Evolutionary conservation across 2,329 filamentous ascomycete genomes (phyloP), one percentile per base, ranked within the genome.

Genomic region (Talaromyces albobiverticillius): DNA sequence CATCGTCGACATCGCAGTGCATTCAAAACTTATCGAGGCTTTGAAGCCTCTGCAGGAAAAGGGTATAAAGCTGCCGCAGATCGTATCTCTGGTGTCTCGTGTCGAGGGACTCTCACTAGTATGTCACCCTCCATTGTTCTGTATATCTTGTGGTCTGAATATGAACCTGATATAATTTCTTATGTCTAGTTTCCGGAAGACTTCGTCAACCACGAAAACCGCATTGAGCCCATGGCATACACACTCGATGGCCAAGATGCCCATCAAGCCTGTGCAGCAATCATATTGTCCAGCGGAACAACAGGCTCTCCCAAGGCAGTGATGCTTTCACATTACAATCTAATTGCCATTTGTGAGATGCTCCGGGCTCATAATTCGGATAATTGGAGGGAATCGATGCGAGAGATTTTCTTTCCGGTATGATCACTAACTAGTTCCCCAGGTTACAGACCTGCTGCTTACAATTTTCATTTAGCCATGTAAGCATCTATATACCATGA

Each of bases 251-350:
- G 48, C 7, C 9, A 42, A 50, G 48, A 55, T 53, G 53, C 56
- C 11, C 26, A 43, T 22, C 50, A 40, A 23, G 29, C 18, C 18
- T 58, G 57, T 32, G 57, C 57, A 3, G 57, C 57, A 5, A 45
- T 59, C 14, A 31, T 57, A 10, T 38, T 59, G 3, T 59, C 57
- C 9, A 59, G 57, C 43, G 57, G 57, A 2, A 57, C 57, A 13
- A 57, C 57, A 11, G 57, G 57, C 4, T 40, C 45, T 3, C 41
- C 55, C 6, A 59, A 59, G 22, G 57, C 57, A 14, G 57, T 59
- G 3, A 57, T 59, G 47, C 42, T 59, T n/a, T 59, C 57, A 7
- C 57, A 59, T 20, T 43, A 57, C 38, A 59, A 59, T 40, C 40
- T 59, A 4, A 32, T 49, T 25, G 55, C 47, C 7, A 36, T 50